Conservation (phyloP, 1,284 basidiomycete genomes). For the Pulchroboletus neoregius region DNA sequence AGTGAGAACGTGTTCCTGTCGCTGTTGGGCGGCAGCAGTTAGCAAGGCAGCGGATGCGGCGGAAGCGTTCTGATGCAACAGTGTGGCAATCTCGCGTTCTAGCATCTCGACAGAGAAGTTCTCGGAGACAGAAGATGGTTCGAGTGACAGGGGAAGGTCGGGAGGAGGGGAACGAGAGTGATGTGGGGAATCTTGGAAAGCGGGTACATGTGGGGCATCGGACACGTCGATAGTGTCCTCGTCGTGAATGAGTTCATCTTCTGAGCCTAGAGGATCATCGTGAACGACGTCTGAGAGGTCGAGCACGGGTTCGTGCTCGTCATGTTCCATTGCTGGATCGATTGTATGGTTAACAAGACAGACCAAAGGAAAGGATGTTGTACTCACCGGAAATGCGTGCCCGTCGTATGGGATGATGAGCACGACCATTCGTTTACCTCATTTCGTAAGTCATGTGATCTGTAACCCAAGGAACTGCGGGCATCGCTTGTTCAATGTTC, state of each 20-base stretch:
- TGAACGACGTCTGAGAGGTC: slow-evolving; percentile 77
- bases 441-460: slow-evolving; percentile 30
- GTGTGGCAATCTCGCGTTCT: slow-evolving; percentile 66
- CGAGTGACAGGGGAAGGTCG: slow-evolving; percentile 25
- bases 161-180: slow-evolving; percentile 20
- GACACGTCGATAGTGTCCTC: slow-evolving; percentile 27
- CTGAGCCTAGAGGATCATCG: slow-evolving; percentile 53
- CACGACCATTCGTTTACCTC: slow-evolving; percentile 30
- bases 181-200: slow-evolving; percentile 26
- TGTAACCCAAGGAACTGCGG: background rate
- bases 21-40: slow-evolving; percentile 58
- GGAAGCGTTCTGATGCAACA: slow-evolving; percentile 67
- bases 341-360: too few species aligned
- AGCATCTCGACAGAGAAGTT: slow-evolving; percentile 64
- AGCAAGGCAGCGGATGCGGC: slow-evolving; percentile 57
- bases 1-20: slow-evolving; percentile 41
- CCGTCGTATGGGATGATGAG: slow-evolving; percentile 22
- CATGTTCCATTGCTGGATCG: slow-evolving; percentile 48
- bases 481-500: too few species aligned
- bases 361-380: background rate
- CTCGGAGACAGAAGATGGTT: slow-evolving; percentile 30
- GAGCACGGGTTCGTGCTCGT: slow-evolving; percentile 59
- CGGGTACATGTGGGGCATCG: slow-evolving; percentile 29
- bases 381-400: slow-evolving; percentile 22
- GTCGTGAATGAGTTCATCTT: slow-evolving; percentile 37